Evolutionary conservation across 305 asterid genomes (phyloP), one percentile per base, ranked within the genome.

Genomic region (Caryopteris hybrid): DNA sequence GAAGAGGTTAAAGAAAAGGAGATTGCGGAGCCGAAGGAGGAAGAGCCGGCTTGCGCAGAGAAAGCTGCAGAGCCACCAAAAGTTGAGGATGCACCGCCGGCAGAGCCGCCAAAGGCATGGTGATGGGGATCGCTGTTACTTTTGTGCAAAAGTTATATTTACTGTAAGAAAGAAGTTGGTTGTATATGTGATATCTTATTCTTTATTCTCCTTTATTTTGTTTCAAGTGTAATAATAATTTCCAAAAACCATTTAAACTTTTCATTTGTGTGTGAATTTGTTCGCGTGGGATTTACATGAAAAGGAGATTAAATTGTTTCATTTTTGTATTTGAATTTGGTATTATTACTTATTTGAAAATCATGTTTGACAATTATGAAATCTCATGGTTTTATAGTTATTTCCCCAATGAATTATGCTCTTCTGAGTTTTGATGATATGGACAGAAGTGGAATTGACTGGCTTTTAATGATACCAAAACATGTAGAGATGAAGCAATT

Each of bases 71-170:
- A 76, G 59, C 71, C 72, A 22, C 57, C 74, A 0, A 82, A 85
- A 78, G 81, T 12, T 18, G 92, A 78, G 57, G 85, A 66, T 9
- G 69, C 79, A 59, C 50, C 77, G 6, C 64, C 75, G 7, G 74
- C 75, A 7, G 84, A 79, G 73, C 79, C 86, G 43, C 68, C 85
- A n/a, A 86, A 88, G 84, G 80, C 84, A 43, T 83, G 77, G 83
- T 18, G 64, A 11, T 23, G 53, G 46, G 17, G 54, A n/a, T n/a
- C 4, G 47, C n/a, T 13, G 29, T 42, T 47, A 47, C 47, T 9
- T 27, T 18, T 55, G 72, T 73, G 62, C 36, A 63, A 29, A 57
- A 57, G 21, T 29, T 11, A 20, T 64, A 13, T 60, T 41, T 52
- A 60, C 61, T 60, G 73, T 66, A 52, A 12, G 64, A 56, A 48